A percentile compares a stretch with the other conserved stretches of the same genome.
phyloP scores from a whole-genome alignment of 2,329 filamentous ascomycete species.

The Neofusicoccum parvum region DNA sequence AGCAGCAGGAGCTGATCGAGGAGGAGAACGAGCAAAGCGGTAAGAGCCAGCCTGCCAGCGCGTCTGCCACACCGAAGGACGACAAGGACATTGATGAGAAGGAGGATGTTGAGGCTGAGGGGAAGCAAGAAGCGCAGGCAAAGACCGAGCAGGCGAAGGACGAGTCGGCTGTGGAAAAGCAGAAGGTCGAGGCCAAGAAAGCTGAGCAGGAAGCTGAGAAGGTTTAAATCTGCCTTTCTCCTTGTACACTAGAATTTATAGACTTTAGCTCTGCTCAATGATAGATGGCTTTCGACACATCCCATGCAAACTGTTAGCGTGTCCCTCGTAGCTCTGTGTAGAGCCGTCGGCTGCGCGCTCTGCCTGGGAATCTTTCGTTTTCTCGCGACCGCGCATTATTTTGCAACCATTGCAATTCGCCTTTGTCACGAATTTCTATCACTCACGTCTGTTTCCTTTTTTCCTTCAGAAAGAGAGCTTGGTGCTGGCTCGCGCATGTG shows the following conservation, averaged over 20 bases:
- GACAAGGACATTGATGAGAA: slow-evolving; percentile 92
- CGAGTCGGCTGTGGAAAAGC: neutral
- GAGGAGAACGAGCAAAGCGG: slow-evolving; percentile 94
- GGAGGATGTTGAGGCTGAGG: slow-evolving; percentile 38
- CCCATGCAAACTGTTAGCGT: neutral
- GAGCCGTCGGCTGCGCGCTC: too few relatives aligned
- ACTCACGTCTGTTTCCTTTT: too few relatives aligned
- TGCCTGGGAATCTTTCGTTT: too few relatives aligned
- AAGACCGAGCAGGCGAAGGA: neutral
- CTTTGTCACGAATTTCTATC: too few relatives aligned
- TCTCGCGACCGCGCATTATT: too few relatives aligned
- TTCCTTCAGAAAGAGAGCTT: neutral
- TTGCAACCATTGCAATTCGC: too few relatives aligned
- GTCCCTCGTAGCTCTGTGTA: too few relatives aligned
- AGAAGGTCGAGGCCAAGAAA: slow-evolving; percentile 20
- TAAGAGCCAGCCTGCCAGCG: slow-evolving; percentile 67
- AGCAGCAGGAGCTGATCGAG: slow-evolving; percentile 96
- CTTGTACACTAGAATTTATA: slow-evolving; percentile 11
- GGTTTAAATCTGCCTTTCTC: slow-evolving; percentile 12
- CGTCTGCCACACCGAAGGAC: slow-evolving; percentile 68
- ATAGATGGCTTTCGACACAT: slow-evolving; percentile 9
- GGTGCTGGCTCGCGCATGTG: neutral
- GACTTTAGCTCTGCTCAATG: slow-evolving; percentile 21
- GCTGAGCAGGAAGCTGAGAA: slow-evolving; percentile 22
- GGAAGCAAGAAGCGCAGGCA: slow-evolving; percentile 2